Base-by-base conservation (phyloP, 2,329 filamentous ascomycete genomes). In the Cercospora sp. region DNA sequence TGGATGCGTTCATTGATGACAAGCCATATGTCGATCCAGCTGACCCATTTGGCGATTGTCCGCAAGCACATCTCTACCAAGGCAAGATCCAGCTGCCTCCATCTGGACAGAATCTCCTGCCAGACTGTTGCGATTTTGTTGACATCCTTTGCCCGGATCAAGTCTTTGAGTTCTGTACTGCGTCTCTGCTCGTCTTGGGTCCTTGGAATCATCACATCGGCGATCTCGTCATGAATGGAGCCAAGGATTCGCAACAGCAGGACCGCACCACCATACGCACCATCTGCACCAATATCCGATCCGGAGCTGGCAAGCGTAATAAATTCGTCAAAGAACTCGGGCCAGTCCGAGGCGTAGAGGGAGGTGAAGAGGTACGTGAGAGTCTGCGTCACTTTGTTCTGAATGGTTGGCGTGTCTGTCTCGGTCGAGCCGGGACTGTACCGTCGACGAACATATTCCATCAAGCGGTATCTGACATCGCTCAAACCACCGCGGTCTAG, bases 351-450 rank as follows among this genome's bases (percentile, higher is more conserved):
- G 63, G 89, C 89, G 80, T 99, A 99, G 64, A 96, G 85, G 12
- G 90, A 88, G 39, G 93, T 91, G 80, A 99, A 99, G 61, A 99
- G 89, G 77, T 93, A 95, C 9, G 95, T 99, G 75, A 99, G 83
- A 12, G 94, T 97, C 82, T 99, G 95, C 57, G 94, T 94, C 73
- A 99, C 88, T 82, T 99, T 99, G 83, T 98, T 99, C 81, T 98
- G 94, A 53, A 99, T 90, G 72, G 87, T 87, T 26, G 88, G 79
- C 8, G 90, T 87, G 78, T 99, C 95, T 70, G 89, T 81, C 65
- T 86, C 85, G 33, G 71, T 75, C 9, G 77, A 78, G 23, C 81
- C 80, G 45, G 85, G 83, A 63, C 88, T 87, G 79, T 97, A 98
- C 60, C 87, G 88, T 74, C 90, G 87, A 72, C 88, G 88, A 69